Evolutionary conservation across 495 filamentous ascomycete genomes (phyloP).

Genomic region (Schizothecium vesticola): DNA sequence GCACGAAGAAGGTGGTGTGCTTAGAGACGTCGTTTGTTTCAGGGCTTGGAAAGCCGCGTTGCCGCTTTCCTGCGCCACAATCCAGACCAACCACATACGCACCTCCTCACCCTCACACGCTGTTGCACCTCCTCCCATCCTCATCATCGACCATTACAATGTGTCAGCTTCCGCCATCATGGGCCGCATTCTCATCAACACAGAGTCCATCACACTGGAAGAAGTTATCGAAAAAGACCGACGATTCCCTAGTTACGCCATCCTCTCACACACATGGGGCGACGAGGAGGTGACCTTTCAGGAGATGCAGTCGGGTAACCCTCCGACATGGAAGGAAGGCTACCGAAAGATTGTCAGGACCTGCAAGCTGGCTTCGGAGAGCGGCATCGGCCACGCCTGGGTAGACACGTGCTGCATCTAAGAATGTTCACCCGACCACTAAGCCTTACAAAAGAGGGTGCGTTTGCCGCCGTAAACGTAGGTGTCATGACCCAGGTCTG

Average conservation of each 20-base stretch:
- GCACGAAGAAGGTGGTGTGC: neutral
- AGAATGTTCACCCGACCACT: too few species aligned
- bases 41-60: neutral
- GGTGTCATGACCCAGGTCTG: too few species aligned
- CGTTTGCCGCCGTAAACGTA: too few species aligned
- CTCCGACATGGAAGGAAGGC: slow-evolving; percentile 7
- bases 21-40: neutral
- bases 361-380: slow-evolving; percentile 7
- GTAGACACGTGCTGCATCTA: slow-evolving; percentile 14
- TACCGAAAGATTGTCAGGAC: slow-evolving; percentile 12
- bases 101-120: neutral
- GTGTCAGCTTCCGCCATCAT: neutral
- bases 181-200: neutral
- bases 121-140: neutral
- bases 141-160: neutral
- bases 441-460: too few species aligned
- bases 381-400: slow-evolving; percentile 9
- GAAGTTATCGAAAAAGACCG: neutral
- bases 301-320: neutral
- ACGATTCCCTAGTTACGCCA: slow-evolving; percentile 3
- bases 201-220: neutral
- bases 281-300: slow-evolving; percentile 14
- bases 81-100: neutral
- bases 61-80: too few species aligned
- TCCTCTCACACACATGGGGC: slow-evolving; percentile 19